A percentile compares a stretch with the other conserved stretches of the same genome.
Conservation (phyloP, 371 early-diverging fungal genomes). For the Nematocida minor region DNA sequence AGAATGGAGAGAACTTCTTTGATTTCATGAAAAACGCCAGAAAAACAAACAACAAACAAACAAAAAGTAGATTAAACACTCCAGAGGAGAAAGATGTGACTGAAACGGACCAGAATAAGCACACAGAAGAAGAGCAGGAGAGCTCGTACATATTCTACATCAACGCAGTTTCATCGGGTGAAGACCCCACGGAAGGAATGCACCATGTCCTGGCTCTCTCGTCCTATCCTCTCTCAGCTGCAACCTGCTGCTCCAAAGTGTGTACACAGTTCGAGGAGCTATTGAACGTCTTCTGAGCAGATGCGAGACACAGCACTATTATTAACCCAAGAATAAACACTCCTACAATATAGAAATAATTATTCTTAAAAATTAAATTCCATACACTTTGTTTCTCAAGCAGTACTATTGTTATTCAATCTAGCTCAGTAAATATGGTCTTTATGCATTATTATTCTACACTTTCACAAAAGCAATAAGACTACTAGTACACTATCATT, state of each 20-base stretch:
- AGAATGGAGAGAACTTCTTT: slow-evolving; percentile 45
- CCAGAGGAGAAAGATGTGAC: background rate
- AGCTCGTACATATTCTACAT: slow-evolving; percentile 41
- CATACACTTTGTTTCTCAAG: too few relatives aligned
- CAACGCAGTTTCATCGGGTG: slow-evolving; percentile 32
- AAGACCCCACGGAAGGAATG: slow-evolving; percentile 25
- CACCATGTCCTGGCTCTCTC: slow-evolving; percentile 5
- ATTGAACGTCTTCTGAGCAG: slow-evolving; percentile 32
- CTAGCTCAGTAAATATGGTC: too few relatives aligned
- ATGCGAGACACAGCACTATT: background rate
- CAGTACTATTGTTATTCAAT: too few relatives aligned
- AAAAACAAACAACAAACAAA: background rate
- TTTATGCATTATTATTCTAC: too few relatives aligned
- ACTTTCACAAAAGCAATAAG: too few relatives aligned
- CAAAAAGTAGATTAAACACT: too few relatives aligned
- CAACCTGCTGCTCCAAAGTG: slow-evolving; percentile 44
- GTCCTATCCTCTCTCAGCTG: slow-evolving; percentile 35
- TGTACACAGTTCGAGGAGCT: slow-evolving; percentile 15
- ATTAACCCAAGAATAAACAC: too few relatives aligned
- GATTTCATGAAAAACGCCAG: background rate
- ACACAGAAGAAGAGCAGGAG: background rate
- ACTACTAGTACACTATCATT: too few relatives aligned
- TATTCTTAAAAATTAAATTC: too few relatives aligned
- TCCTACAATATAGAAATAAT: too few relatives aligned
- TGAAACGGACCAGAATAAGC: background rate